Conservation (phyloP, 106 monocot species). For the Dendrobium catenatum region DNA sequence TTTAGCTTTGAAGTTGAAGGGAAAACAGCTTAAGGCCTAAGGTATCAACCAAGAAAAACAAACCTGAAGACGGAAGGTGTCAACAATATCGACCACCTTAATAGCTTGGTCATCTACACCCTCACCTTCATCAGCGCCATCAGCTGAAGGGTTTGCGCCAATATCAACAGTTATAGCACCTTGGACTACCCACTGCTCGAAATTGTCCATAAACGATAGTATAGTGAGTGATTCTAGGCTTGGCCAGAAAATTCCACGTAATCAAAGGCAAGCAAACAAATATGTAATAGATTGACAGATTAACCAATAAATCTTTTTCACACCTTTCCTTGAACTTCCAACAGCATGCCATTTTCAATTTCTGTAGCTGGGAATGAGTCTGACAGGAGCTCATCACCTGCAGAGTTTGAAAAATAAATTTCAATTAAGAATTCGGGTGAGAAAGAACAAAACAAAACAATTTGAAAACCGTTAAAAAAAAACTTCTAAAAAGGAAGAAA, state of each 20-base stretch:
- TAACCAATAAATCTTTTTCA: conserved; percentile 4
- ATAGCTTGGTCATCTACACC: conserved; percentile 73
- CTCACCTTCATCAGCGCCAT: conserved; percentile 73
- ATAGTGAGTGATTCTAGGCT: neutral
- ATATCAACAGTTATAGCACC: conserved; percentile 69
- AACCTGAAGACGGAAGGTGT: conserved; percentile 86
- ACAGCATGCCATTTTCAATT: conserved; percentile 76
- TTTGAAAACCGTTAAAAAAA: neutral
- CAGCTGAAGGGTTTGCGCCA: conserved; percentile 90
- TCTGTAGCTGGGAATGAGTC: conserved; percentile 75
- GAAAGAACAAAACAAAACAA: neutral
- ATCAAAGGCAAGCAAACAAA: neutral
- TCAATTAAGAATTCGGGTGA: neutral
- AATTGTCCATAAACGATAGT: neutral
- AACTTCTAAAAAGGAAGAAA: neutral
- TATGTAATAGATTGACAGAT: neutral
- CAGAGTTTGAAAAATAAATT: neutral
- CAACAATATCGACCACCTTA: conserved; percentile 86
- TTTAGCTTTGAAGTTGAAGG: too few relatives aligned
- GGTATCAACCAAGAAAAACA: neutral
- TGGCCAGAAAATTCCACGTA: neutral
- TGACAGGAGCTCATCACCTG: conserved; percentile 86
- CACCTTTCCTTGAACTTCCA: conserved; percentile 93
- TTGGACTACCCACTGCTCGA: conserved; percentile 69
- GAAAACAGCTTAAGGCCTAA: too few relatives aligned